Evolutionary conservation across 1,139 yeast genomes (phyloP), one percentile per base, ranked within the genome.

Genomic region (Pichia sorboxylosa): DNA sequence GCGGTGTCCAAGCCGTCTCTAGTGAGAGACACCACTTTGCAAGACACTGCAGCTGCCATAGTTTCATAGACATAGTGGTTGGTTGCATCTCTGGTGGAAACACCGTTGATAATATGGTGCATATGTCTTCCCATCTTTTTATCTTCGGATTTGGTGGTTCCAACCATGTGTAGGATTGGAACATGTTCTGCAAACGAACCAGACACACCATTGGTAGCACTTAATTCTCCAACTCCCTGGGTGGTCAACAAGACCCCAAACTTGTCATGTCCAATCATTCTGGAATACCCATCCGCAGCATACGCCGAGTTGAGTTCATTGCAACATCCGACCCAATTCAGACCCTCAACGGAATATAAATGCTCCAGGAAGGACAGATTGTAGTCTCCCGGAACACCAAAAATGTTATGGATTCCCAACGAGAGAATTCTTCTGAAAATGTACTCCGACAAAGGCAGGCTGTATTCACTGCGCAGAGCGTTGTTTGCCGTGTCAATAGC

Each of bases 181-280:
- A 76, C 78, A 49, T 66, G 74, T 56, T 83, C 94, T 29, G 92
- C 80, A 61, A 68, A 78, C 2, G 93, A 72, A 39, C 94, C 93
- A 34, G 84, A 67, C 37, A 80, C 64, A 35, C 93, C 95, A 58
- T 84, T 84, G 46, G 82, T 55, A 6, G 93, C 94, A 37, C 84
- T 73, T 43, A 83, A 66, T 56, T 83, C 94, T 40, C 94, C 95
- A 30, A 83, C 94, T 36, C 94, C 94, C 58, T 67, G 81, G 15
- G 83, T 75, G 30, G 83, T 73, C 17, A 54, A 31, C 21, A 53
- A 37, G 19, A 52, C 55, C 28, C 58, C 58, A 21, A 54, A 35
- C 21, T 45, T 41, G 20, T 41, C 32, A 16, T 23, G 23, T 35
- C 44, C 43, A 28, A 38, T 37, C 17, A 34, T 40, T 38, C 57